These are phyloP conservation scores for Tricholoma terreum DNA, from an alignment of 768 basidiomycete species.

Conservation along the genomic window DNA sequence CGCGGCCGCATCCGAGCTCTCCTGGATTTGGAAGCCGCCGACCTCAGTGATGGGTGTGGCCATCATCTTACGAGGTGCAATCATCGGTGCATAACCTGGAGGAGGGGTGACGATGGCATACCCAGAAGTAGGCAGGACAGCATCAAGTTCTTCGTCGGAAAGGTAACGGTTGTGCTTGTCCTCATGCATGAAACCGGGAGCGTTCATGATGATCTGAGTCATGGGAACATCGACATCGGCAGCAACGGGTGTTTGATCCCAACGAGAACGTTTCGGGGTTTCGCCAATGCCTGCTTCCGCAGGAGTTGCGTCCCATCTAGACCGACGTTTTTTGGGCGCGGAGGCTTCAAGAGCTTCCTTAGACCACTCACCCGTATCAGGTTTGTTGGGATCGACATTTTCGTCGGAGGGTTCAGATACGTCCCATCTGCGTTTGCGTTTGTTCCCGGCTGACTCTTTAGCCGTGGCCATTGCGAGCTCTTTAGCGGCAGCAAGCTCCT, in stretches of 20 bases:
- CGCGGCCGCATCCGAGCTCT: slow-evolving; percentile 87
- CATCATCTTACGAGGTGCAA: slow-evolving; percentile 61
- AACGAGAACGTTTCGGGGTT: slow-evolving; percentile 87
- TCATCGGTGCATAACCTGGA: slow-evolving; percentile 83
- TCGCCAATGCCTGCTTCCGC: slow-evolving; percentile 60
- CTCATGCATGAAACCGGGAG: slow-evolving; percentile 82
- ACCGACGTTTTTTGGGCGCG: slow-evolving; percentile 87
- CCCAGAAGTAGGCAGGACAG: slow-evolving; percentile 79
- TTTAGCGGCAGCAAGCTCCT: slow-evolving; percentile 60
- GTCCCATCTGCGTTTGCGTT: slow-evolving; percentile 84
- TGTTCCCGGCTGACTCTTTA: slow-evolving; percentile 46
- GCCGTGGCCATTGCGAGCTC: slow-evolving; percentile 31
- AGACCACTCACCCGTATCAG: slow-evolving; percentile 65
- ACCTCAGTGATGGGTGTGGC: slow-evolving; percentile 52
- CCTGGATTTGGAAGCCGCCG: slow-evolving; percentile 95
- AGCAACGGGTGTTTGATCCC: slow-evolving; percentile 91
- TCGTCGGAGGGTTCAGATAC: slow-evolving; percentile 60
- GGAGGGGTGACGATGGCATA: slow-evolving; percentile 94
- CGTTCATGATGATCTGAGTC: slow-evolving; percentile 84
- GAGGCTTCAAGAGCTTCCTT: slow-evolving; percentile 72
- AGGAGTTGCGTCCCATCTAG: slow-evolving; percentile 95
- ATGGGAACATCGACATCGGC: slow-evolving; percentile 57
- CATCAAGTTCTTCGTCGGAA: slow-evolving; percentile 93
- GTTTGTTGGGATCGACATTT: slow-evolving; percentile 59
- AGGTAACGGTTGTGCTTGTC: slow-evolving; percentile 97